Evolutionary conservation across 83 land plant genomes (phyloP), one percentile per base, ranked within the genome.

Genomic region (Isoetes engelmannii): DNA sequence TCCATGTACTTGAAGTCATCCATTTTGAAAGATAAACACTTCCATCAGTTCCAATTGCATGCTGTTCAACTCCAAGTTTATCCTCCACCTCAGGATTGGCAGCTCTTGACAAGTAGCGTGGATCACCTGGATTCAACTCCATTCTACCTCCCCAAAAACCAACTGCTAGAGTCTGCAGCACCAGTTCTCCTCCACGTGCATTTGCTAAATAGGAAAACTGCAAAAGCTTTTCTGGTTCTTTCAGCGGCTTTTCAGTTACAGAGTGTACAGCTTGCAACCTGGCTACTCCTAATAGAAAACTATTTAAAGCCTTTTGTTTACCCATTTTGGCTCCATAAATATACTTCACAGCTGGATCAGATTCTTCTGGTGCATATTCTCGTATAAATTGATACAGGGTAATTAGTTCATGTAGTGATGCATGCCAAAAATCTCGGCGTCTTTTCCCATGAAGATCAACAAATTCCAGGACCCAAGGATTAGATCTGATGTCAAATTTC

Each of bases 381-480:
- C 76, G 67, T 28, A 90, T 83, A 49, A 93, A 93, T 46, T 74
- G 50, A 68, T 89, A 76, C 43, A 80, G 55, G 49, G 81, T 74
- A 70, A 90, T 78, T 8, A 93, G 48, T 69, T 93, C 98, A 67
- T 81, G 74, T 37, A 86, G 74, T 28, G 81, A 82, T 48, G 91
- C 85, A 81, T 80, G 69, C 98, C 98, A 93, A 53, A 83, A 75
- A 72, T 90, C 96, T 55, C 98, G 84, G 47, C 96, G 83, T 79
- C 82, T 74, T 74, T 84, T 90, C 15, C 90, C 84, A 56, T 85
- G 84, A 74, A 93, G 83, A 75, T 93, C 89, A 53, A 93, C 89
- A 81, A 89, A 90, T 70, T 93, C 96, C 44, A 90, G 76, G 12
- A 85, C 76, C 90, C 87, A 90, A n/a, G 78, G 56, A 45, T 87